phyloP scores from a whole-genome alignment of 805 yeast species.

The Alloascoidea africana region DNA sequence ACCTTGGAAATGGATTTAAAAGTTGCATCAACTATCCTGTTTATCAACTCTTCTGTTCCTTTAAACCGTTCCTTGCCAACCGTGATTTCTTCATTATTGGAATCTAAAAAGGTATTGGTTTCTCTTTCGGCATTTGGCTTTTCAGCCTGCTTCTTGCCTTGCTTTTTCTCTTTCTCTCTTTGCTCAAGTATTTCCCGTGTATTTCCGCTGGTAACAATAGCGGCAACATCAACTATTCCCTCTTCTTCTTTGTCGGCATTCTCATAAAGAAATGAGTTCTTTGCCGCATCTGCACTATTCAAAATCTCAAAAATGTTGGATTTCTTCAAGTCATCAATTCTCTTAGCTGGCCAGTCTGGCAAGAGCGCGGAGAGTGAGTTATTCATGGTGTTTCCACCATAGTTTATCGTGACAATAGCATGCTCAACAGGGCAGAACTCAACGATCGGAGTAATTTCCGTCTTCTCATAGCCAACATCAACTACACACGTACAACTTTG shows the following conservation, averaged over 20 bases:
- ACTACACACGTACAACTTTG: slow-evolving; percentile 27
- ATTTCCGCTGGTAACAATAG: slow-evolving; percentile 67
- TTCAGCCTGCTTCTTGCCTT: slow-evolving; percentile 19
- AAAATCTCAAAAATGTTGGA: slow-evolving; percentile 71
- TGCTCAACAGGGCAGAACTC: slow-evolving; percentile 50
- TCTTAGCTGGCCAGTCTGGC: slow-evolving; percentile 39
- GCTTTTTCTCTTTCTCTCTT: slow-evolving; percentile 34
- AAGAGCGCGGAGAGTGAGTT: slow-evolving; percentile 31
- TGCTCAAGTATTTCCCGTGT: slow-evolving; percentile 57
- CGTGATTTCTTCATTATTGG: slow-evolving; percentile 33
- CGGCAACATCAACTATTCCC: slow-evolving; percentile 78
- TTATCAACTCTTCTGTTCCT: slow-evolving; percentile 53
- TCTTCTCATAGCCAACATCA: slow-evolving; percentile 63
- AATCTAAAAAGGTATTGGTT: slow-evolving; percentile 54
- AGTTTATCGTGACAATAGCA: slow-evolving; percentile 30
- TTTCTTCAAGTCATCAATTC: slow-evolving; percentile 60
- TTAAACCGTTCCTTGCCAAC: slow-evolving; percentile 87
- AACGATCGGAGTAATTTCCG: slow-evolving; percentile 69
- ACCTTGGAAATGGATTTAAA: slow-evolving; percentile 37
- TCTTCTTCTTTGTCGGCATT: slow-evolving; percentile 43
- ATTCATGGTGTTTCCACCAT: slow-evolving; percentile 59
- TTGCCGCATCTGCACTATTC: slow-evolving; percentile 35
- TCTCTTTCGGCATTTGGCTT: slow-evolving; percentile 51
- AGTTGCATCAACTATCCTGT: slow-evolving; percentile 35
- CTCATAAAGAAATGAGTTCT: slow-evolving; percentile 44